Base-by-base conservation (phyloP, 164 flowering plant genomes). In the Platanus orientalis region DNA sequence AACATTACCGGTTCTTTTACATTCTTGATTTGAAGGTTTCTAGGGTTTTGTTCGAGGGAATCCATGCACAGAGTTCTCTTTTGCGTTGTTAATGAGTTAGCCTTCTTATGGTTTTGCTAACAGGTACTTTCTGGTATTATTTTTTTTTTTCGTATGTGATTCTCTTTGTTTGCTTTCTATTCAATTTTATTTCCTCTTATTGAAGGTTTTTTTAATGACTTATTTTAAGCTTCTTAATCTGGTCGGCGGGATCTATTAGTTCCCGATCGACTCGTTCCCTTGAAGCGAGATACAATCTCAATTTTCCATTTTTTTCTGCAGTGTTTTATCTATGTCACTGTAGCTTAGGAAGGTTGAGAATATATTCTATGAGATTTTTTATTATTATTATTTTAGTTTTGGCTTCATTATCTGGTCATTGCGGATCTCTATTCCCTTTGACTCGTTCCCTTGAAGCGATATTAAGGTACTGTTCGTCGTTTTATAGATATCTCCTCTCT, bases 71-170 rank as follows among this genome's bases (percentile, higher is more conserved):
- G 91, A 65, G 86, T 80, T 13, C 1, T 89, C 0, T 76, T 84
- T 30, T 87, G 87, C 61, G 67, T 87, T 2, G 83, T 80, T 16
- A 87, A 89, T 45, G 90, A 87, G 68, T 14, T 87, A 3, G 55
- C 87, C 30, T 89, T 89, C 2, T n/a, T 71, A 85, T 47, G 62
- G 89, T 34, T 89, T 89, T 40, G 89, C 91, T 2, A 85, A 85
- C 75, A 89, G 87, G 96, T 89, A 66, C 27, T 20, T 20, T 14
- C 14, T 4, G 39, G 39, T 32, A 4, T 32, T 32, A 4, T 20
- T 54, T 2, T 36, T 17, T 23, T 25, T 26, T 34, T 49, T 14
- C 39, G 27, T n/a, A 17, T 26, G 11, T 17, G 12, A 25, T 7
- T 19, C 32, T 54, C 36, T 9, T 34, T 16, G 24, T 1, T 42